Conservation (phyloP, 495 filamentous ascomycete species). For the Aspergillus biplanus region DNA sequence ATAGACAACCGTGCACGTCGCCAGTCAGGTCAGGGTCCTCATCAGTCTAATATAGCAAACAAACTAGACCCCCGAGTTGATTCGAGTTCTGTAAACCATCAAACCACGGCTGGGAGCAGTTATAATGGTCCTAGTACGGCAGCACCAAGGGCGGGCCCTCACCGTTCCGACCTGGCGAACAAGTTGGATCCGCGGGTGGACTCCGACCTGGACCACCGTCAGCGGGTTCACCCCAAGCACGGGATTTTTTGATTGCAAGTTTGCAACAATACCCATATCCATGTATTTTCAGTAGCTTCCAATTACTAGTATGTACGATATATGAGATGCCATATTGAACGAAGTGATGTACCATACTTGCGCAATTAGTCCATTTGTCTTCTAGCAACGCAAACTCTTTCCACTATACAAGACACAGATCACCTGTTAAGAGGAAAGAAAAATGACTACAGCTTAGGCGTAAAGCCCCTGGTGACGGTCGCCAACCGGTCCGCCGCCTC, state of each 20-base stretch:
- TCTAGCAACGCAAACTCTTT: too few species aligned
- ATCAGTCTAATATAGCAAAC: slow-evolving; percentile 24
- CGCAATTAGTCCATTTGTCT: too few species aligned
- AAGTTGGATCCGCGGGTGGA: slow-evolving; percentile 33
- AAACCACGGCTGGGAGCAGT: neutral
- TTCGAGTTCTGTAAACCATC: slow-evolving; percentile 1
- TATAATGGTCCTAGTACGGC: neutral
- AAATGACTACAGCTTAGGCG: slow-evolving; percentile 60
- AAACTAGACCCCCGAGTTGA: slow-evolving; percentile 12
- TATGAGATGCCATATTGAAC: too few species aligned
- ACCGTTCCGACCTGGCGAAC: slow-evolving; percentile 24
- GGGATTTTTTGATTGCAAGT: neutral
- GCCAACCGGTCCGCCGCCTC: slow-evolving; percentile 74
- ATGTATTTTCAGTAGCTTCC: too few species aligned
- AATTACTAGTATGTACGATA: too few species aligned
- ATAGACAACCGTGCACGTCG: slow-evolving; percentile 23
- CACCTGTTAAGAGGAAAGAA: neutral
- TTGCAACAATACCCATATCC: too few species aligned
- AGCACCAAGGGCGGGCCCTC: neutral
- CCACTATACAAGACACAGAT: neutral
- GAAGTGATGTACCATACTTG: too few species aligned
- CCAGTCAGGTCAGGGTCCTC: slow-evolving; percentile 26
- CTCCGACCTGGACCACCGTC: slow-evolving; percentile 16
- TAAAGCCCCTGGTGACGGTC: slow-evolving; percentile 62
- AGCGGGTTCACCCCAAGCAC: neutral